Conservation (phyloP, 148 eudicot genomes). For the Spergularia bocconei region DNA sequence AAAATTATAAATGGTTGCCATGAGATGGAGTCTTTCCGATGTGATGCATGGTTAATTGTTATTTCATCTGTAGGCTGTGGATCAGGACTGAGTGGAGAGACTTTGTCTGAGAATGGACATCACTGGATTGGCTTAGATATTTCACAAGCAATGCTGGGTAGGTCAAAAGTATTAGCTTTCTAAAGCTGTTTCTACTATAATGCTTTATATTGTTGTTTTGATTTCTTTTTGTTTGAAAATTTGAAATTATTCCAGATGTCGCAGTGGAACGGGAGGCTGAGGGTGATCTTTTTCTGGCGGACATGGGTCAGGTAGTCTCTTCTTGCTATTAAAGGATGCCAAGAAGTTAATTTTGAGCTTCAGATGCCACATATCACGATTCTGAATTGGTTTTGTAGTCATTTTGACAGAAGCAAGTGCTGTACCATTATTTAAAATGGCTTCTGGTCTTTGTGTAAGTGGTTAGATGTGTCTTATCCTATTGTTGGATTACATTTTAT, state of each 20-base stretch:
- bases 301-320: conserved; percentile 85
- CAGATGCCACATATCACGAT: background rate
- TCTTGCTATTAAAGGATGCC: background rate
- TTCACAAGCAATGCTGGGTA: conserved; percentile 86
- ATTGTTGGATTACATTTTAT: background rate
- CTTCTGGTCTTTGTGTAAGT: background rate
- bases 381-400: background rate
- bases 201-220: conserved; percentile 2
- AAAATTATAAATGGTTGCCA: background rate
- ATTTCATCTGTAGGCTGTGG: conserved; percentile 67
- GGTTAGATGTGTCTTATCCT: background rate
- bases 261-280: conserved; percentile 90
- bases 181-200: background rate
- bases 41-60: background rate
- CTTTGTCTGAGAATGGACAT: conserved; percentile 81
- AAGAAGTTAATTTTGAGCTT: background rate
- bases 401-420: background rate
- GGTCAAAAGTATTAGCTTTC: conserved; percentile 22
- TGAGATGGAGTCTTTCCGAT: background rate
- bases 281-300: conserved; percentile 84
- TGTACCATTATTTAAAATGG: background rate
- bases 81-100: conserved; percentile 97
- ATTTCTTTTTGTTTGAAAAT: background rate
- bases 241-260: conserved; percentile 42
- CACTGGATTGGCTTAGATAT: conserved; percentile 97